These are phyloP conservation scores for Suillus subluteus DNA, from an alignment of 768 basidiomycete species.

Conservation along the genomic window DNA sequence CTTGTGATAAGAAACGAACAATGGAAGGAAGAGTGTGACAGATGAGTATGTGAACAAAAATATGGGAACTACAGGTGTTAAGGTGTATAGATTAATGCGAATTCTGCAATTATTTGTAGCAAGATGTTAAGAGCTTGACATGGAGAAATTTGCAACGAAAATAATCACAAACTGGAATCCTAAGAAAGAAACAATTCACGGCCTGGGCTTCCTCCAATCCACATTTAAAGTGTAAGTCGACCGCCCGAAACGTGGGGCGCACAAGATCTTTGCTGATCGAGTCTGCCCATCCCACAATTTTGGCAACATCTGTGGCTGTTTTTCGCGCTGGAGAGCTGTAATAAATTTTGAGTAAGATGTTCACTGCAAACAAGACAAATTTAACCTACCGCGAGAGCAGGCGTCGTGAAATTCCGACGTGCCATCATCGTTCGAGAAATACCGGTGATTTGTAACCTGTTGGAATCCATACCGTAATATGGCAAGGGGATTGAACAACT, in stretches of 20 bases:
- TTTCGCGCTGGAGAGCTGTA: slow-evolving; percentile 4
- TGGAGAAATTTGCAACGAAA: background rate
- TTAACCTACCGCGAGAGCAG: slow-evolving; percentile 23
- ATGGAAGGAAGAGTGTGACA: background rate
- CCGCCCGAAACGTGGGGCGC: background rate
- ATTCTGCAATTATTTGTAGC: background rate
- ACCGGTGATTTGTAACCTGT: slow-evolving; percentile 5
- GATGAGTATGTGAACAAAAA: background rate
- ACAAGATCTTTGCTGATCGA: background rate
- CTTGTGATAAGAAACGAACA: background rate
- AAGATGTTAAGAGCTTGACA: too few relatives aligned
- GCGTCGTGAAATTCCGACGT: slow-evolving; percentile 28
- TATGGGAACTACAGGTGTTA: background rate
- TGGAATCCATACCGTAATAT: background rate
- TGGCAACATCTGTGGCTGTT: background rate
- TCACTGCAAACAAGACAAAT: background rate
- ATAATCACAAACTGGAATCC: background rate
- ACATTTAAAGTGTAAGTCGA: background rate
- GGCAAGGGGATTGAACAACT: background rate
- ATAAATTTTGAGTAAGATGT: background rate
- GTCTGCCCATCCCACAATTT: background rate
- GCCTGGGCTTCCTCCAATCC: background rate
- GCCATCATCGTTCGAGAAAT: slow-evolving; percentile 14
- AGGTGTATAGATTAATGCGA: background rate
- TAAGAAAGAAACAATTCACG: background rate